These are phyloP conservation scores for Aspergillus tamarii DNA, from an alignment of 2,329 filamentous ascomycete species.

Conservation along the genomic window DNA sequence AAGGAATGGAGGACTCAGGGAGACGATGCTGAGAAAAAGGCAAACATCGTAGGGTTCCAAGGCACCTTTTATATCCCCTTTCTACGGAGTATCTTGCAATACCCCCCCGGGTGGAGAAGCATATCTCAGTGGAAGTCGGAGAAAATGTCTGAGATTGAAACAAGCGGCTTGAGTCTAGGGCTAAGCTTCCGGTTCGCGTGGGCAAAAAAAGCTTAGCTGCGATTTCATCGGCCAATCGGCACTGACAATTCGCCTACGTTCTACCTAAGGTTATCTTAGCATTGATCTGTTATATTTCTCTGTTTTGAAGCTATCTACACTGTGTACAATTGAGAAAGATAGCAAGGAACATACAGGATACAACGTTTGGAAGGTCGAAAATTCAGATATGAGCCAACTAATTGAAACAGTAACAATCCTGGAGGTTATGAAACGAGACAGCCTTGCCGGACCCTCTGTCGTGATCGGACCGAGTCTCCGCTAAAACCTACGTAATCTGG, in stretches of 20 bases:
- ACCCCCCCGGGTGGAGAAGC: neutral
- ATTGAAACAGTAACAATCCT: neutral
- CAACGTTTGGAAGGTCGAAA: neutral
- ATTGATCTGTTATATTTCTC: neutral
- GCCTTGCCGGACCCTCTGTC: neutral
- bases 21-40: neutral
- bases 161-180: neutral
- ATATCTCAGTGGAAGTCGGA: neutral
- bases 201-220: constrained; percentile 3
- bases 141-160: constrained; percentile 2
- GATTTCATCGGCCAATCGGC: neutral
- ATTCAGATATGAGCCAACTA: neutral
- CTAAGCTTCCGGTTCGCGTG: constrained; percentile 2
- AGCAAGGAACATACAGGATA: neutral
- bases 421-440: neutral
- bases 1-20: neutral
- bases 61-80: neutral
- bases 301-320: neutral
- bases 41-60: neutral
- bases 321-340: neutral
- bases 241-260: neutral
- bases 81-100: neutral
- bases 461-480: neutral
- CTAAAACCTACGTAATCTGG: neutral
- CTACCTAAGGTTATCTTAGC: neutral